Evolutionary conservation across 176 grass and related monocot species (phyloP).

Genomic region (Luzula sylvatica): DNA sequence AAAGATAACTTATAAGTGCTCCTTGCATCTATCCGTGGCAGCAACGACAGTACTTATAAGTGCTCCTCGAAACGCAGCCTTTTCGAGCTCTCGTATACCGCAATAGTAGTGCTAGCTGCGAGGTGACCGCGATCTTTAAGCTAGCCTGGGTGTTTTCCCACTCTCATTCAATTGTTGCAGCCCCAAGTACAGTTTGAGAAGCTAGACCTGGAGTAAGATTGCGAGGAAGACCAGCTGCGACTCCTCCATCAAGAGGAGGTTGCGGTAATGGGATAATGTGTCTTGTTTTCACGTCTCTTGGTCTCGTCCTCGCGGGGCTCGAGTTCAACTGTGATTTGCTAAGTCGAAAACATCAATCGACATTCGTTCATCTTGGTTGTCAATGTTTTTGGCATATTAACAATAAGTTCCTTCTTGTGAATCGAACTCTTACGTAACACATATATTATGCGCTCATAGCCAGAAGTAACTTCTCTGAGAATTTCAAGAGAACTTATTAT

Average conservation of each 20-base stretch:
- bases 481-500: too few relatives aligned
- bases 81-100: conserved; percentile 82
- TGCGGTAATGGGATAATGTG: too few relatives aligned
- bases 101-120: conserved; percentile 92
- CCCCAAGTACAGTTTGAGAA: conserved; percentile 89
- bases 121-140: conserved; percentile 88
- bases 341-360: too few relatives aligned
- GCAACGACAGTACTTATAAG: conserved; percentile 89
- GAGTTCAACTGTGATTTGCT: too few relatives aligned
- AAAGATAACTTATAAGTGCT: conserved; percentile 55
- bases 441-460: too few relatives aligned
- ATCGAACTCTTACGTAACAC: too few relatives aligned
- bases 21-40: conserved; percentile 62
- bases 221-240: conserved; percentile 93
- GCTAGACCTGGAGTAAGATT: conserved; percentile 91
- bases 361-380: too few relatives aligned
- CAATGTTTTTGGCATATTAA: too few relatives aligned
- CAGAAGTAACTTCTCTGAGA: too few relatives aligned
- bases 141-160: conserved; percentile 72
- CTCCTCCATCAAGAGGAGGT: conserved; percentile 92
- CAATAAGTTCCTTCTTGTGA: too few relatives aligned
- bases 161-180: conserved; percentile 79
- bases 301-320: too few relatives aligned
- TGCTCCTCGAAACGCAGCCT: conserved; percentile 60
- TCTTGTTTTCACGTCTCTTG: too few relatives aligned